These are phyloP conservation scores for Blumeria graminis DNA, from an alignment of 2,329 filamentous ascomycete genomes.

Conservation along the genomic window DNA sequence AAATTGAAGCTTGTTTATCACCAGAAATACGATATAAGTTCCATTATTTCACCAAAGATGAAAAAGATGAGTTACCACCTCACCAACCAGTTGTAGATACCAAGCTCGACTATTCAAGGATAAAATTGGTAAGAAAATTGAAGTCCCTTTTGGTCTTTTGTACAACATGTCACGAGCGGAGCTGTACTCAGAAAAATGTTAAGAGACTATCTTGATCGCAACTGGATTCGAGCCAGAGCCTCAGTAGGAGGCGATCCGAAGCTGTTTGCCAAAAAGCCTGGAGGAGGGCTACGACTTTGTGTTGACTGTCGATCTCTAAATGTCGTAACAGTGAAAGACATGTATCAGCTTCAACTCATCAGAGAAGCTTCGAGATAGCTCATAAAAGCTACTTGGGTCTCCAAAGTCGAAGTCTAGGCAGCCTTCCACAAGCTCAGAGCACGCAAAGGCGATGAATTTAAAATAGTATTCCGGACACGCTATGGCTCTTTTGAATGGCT, in stretches of 20 bases:
- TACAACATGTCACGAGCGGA: neutral
- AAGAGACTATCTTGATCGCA: neutral
- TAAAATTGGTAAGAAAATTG: neutral
- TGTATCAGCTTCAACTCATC: neutral
- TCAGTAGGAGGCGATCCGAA: neutral
- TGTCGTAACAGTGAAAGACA: neutral
- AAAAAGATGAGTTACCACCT: no score
- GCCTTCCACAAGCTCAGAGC: no score
- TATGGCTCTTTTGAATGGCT: no score
- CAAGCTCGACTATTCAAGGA: no score
- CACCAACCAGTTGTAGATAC: no score
- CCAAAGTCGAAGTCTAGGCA: no score
- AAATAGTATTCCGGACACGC: neutral
- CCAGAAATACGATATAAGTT: no score
- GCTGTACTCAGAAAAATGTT: neutral
- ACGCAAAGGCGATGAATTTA: neutral
- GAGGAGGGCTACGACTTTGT: neutral
- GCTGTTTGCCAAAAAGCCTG: neutral
- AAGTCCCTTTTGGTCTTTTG: neutral
- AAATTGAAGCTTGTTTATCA: no score
- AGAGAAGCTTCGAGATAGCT: neutral
- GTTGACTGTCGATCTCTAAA: no score
- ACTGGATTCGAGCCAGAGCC: neutral
- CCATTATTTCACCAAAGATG: no score
- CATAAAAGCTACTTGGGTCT: no score